Conservation (phyloP, 1,139 yeast genomes). For the Magnusiomyces suaveolens region DNA sequence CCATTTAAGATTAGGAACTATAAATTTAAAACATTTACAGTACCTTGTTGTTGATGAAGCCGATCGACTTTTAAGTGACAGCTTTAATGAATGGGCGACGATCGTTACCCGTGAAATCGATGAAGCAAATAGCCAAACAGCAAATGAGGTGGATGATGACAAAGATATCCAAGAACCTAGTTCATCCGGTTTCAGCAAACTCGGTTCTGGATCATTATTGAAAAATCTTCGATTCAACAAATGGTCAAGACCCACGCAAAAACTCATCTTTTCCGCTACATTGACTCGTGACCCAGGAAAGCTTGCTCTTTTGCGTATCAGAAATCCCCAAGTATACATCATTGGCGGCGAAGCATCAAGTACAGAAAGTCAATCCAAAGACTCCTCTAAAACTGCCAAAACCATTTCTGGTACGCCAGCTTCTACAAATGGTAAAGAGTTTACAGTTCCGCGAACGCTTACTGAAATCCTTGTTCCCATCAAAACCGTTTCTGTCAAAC, state of each 20-base stretch:
- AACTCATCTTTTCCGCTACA: slow-evolving; percentile 86
- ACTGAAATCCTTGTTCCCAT: slow-evolving; percentile 26
- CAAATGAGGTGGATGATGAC: too few relatives aligned
- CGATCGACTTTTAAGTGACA: slow-evolving; percentile 79
- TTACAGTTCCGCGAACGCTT: slow-evolving; percentile 35
- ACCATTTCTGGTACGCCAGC: slow-evolving; percentile 34
- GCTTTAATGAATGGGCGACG: slow-evolving; percentile 88
- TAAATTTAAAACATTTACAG: slow-evolving; percentile 42
- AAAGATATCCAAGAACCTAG: neutral
- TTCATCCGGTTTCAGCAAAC: slow-evolving; percentile 6
- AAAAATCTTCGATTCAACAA: neutral
- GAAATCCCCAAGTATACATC: slow-evolving; percentile 60
- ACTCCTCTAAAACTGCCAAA: slow-evolving; percentile 22
- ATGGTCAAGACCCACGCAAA: slow-evolving; percentile 35
- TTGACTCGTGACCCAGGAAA: slow-evolving; percentile 89
- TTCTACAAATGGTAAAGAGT: slow-evolving; percentile 43
- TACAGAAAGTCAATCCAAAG: slow-evolving; percentile 15
- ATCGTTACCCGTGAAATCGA: slow-evolving; percentile 34
- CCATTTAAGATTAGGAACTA: slow-evolving; percentile 44
- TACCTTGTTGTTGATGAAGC: slow-evolving; percentile 90
- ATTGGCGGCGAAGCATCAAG: slow-evolving; percentile 35
- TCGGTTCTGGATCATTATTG: neutral
- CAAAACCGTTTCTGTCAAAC: slow-evolving; percentile 44
- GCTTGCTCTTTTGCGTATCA: slow-evolving; percentile 57
- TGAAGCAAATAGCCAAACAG: slow-evolving; percentile 32